Percentiles rank a stretch among this genome's conserved stretches.
Evolutionary conservation across 345 rosid species (phyloP).

Genomic region (Acer saccharum): DNA sequence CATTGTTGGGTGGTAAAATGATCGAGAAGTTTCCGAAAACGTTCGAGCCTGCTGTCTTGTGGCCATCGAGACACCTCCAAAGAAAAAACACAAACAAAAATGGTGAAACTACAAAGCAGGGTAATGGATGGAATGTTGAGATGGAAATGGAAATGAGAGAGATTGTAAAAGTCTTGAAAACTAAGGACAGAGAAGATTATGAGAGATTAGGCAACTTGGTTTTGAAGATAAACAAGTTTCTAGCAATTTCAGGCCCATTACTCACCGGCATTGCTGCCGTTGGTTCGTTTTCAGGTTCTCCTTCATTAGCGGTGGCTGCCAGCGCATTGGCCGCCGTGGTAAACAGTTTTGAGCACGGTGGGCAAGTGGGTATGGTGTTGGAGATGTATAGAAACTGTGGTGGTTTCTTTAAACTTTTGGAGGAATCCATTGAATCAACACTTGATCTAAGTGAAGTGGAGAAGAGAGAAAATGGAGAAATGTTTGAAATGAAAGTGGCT

Average conservation of each 20-base stretch:
- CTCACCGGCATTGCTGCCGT: constrained; percentile 43
- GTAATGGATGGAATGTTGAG: constrained; percentile 39
- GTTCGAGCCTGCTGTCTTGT: too few relatives aligned
- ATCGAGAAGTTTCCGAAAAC: too few relatives aligned
- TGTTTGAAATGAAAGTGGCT: constrained; percentile 45
- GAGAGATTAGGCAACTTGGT: constrained; percentile 39
- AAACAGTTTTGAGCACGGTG: constrained; percentile 47
- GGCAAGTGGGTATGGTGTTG: constrained; percentile 56
- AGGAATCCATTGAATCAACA: constrained; percentile 32
- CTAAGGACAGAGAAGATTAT: constrained; percentile 44
- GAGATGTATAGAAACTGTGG: constrained; percentile 57
- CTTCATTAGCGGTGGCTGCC: constrained; percentile 27
- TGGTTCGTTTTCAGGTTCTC: constrained; percentile 20
- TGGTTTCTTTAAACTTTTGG: constrained; percentile 40
- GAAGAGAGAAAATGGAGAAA: constrained; percentile 41
- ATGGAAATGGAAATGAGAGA: constrained; percentile 44
- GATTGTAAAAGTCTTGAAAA: constrained; percentile 31
- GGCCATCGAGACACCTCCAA: too few relatives aligned
- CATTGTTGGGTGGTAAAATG: too few relatives aligned
- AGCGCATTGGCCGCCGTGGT: constrained; percentile 41
- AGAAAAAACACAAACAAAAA: too few relatives aligned
- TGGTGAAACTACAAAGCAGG: not conserved
- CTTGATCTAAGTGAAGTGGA: constrained; percentile 21
- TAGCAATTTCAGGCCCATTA: constrained; percentile 47
- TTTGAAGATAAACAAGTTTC: constrained; percentile 41